These are phyloP conservation scores for Scytalidium sp. DNA, from an alignment of 2,329 filamentous ascomycete genomes.

Conservation along the genomic window DNA sequence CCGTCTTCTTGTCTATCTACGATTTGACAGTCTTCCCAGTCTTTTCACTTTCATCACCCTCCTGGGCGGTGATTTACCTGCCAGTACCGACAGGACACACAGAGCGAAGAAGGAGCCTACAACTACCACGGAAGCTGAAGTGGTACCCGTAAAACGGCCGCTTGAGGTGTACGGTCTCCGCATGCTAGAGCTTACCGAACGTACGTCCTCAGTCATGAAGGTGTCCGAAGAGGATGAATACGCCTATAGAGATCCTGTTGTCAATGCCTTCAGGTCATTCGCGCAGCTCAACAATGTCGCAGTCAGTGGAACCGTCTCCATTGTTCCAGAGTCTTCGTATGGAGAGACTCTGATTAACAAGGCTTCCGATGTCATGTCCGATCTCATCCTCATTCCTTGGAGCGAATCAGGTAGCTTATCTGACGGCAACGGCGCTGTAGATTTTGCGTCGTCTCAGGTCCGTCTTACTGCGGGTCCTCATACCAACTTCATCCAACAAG, in stretches of 20 bases:
- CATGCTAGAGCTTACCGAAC: conserved; percentile 82
- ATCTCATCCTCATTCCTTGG: conserved; percentile 85
- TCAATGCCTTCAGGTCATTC: conserved; percentile 89
- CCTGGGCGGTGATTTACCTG: conserved; percentile 54
- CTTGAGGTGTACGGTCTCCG: conserved; percentile 67
- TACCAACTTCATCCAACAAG: conserved; percentile 67
- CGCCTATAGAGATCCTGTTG: conserved; percentile 72
- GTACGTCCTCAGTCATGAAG: conserved; percentile 93
- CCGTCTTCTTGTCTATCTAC: conserved; percentile 75
- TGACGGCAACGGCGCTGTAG: conserved; percentile 51
- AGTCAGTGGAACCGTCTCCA: conserved; percentile 75
- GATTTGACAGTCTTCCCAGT: conserved; percentile 79
- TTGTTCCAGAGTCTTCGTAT: conserved; percentile 75
- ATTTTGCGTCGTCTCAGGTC: conserved; percentile 44
- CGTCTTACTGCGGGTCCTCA: conserved; percentile 64
- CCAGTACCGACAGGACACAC: conserved; percentile 28
- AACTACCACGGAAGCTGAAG: conserved; percentile 22
- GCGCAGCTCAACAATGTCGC: conserved; percentile 80
- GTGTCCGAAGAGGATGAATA: conserved; percentile 79
- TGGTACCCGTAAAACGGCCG: conserved; percentile 14
- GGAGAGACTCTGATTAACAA: conserved; percentile 72
- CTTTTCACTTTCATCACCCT: conserved; percentile 81
- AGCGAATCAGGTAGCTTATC: conserved; percentile 73
- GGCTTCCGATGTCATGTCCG: conserved; percentile 66
- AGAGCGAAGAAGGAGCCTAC: conserved; percentile 27